A percentile compares a stretch with the other conserved stretches of the same genome.
Evolutionary conservation across 169 alveolate species (phyloP).

Genomic region (Eimeria acervulina): DNA sequence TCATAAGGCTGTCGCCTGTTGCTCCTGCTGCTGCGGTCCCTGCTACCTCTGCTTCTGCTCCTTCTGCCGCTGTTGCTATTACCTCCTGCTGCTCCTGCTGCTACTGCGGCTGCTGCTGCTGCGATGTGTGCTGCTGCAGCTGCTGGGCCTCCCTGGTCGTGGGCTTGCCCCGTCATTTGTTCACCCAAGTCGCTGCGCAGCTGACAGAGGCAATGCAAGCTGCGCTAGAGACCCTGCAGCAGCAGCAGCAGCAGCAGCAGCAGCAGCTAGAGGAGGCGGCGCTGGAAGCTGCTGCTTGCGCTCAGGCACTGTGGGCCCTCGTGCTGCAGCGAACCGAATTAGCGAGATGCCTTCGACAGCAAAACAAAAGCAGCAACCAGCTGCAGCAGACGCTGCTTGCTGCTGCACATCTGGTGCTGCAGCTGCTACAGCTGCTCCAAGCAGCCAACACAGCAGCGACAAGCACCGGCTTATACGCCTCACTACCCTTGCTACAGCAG

Average conservation of each 20-base stretch:
- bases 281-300: constrained; percentile 39
- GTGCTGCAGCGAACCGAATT: constrained; percentile 31
- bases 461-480: neutral
- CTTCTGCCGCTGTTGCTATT: neutral
- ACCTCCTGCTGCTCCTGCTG: constrained; percentile 27
- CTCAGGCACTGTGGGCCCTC: constrained; percentile 36
- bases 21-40: constrained; percentile 30
- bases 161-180: neutral
- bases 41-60: constrained; percentile 9
- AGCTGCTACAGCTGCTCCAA: constrained; percentile 34
- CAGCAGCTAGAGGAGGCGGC: constrained; percentile 36
- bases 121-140: constrained; percentile 32
- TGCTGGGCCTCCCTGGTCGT: constrained; percentile 6
- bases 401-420: constrained; percentile 57
- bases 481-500: neutral
- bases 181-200: neutral
- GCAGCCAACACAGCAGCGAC: too few relatives aligned
- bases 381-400: constrained; percentile 40
- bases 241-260: constrained; percentile 1
- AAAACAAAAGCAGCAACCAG: neutral
- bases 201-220: neutral
- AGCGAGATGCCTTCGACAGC: constrained; percentile 4
- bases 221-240: neutral
- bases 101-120: constrained; percentile 24
- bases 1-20: neutral